phyloP scores from a whole-genome alignment of 2,329 filamentous ascomycete genomes.

The Aschersonia sp. region DNA sequence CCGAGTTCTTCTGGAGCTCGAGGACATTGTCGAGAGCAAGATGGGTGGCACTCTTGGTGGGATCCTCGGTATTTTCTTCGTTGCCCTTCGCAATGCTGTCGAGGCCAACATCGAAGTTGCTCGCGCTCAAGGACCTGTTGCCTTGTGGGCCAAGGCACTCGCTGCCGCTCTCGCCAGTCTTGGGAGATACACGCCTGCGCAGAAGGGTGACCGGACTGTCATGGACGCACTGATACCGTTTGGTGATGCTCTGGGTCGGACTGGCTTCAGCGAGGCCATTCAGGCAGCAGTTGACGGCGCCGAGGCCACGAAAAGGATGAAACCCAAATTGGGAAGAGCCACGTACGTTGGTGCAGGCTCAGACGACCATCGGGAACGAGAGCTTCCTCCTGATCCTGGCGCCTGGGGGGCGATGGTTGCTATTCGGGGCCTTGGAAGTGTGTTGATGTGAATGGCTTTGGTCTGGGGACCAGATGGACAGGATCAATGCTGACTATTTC shows the following conservation, averaged over 20 bases:
- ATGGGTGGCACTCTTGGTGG: constrained; percentile 40
- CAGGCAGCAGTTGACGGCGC: constrained; percentile 44
- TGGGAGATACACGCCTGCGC: constrained; percentile 37
- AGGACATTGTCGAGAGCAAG: constrained; percentile 39
- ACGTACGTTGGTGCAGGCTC: constrained; percentile 50
- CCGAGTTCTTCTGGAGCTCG: constrained; percentile 31
- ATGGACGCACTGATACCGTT: constrained; percentile 45
- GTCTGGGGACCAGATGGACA: neutral
- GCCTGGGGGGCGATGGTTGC: constrained; percentile 54
- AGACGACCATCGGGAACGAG: constrained; percentile 22
- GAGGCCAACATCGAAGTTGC: constrained; percentile 19
- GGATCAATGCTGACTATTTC: neutral
- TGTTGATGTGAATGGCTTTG: neutral
- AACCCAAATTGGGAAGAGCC: constrained; percentile 49
- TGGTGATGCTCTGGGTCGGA: constrained; percentile 28
- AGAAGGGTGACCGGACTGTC: constrained; percentile 40
- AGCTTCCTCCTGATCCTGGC: constrained; percentile 52
- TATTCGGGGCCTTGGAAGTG: constrained; percentile 23
- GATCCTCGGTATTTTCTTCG: constrained; percentile 40
- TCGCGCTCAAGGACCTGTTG: constrained; percentile 15
- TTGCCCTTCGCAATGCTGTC: constrained; percentile 28
- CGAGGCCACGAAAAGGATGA: constrained; percentile 49
- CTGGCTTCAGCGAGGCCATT: constrained; percentile 40
- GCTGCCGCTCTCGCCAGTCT: constrained; percentile 29
- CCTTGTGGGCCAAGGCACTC: constrained; percentile 29